Evolutionary conservation across 495 filamentous ascomycete genomes (phyloP), one percentile per base, ranked within the genome.

Genomic region (Penicillium goetzii): DNA sequence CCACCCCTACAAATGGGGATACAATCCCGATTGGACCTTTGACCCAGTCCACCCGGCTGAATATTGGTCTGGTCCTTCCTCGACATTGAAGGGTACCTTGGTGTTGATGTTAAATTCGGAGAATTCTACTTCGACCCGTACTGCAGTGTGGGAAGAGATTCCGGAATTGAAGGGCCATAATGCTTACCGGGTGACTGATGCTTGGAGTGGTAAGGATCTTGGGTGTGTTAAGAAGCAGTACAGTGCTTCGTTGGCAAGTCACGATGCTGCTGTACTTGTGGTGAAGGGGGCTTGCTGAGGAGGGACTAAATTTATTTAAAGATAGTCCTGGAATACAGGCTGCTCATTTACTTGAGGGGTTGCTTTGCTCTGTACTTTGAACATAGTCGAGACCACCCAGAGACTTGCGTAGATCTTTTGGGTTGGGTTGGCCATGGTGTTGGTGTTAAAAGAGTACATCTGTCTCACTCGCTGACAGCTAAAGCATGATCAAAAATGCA

Each of bases 1-100:
- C 0, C 80, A 70, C 68, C 88, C 87, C 2, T 90, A 87, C 60
- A 89, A 89, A 68, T 89, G 86, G 86, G 86, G 86, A 2, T 80
- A 79, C 41, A 89, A 87, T 41, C 69, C 80, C 1, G 83, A 89
- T 62, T 88, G 82, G 76, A 89, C 84, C 0, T 91, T 86, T 62
- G 82, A 88, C 50, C 72, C 81, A 0, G 77, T 70, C 0, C 79
- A 83, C 53, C 87, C 86, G 4, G 85, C 87, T 0, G 86, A 87
- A 65, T 90, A 84, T 66, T 89, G 85, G 80, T 79, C 77, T 0
- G 88, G 88, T 0, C 67, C 78, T 26, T 83, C 80, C 5, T 70
- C 76, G 41, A 82, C 76, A 1, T 70, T 78, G 30, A 64, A 75
- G 32, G 76, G 74, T 1, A 84, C 80, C 4, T 67, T 89, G 59